Conservation (phyloP, 2,329 filamentous ascomycete species). For the Myriosclerotinia curreyana region DNA sequence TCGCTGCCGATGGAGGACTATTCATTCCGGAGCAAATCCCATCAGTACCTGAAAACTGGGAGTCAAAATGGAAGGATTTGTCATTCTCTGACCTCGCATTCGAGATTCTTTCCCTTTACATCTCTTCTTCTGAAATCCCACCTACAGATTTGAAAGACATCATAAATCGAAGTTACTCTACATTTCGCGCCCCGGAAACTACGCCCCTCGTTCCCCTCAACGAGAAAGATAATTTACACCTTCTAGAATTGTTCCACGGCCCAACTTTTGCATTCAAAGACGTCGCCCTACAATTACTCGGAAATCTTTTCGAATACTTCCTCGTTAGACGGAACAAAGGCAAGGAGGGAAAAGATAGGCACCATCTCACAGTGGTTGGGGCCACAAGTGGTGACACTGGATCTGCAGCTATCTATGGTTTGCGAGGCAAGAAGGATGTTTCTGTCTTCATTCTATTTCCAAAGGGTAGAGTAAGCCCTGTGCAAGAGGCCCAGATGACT, state of each 20-base stretch:
- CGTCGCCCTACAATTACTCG: conserved; percentile 86
- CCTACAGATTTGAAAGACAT: conserved; percentile 75
- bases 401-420: conserved; percentile 91
- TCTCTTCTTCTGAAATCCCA: conserved; percentile 80
- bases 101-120: conserved; percentile 83
- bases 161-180: conserved; percentile 80
- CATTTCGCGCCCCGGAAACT: conserved; percentile 76
- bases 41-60: conserved; percentile 58
- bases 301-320: conserved; percentile 95
- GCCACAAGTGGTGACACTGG: conserved; percentile 88
- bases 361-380: conserved; percentile 82
- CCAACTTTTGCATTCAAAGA: conserved; percentile 97
- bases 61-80: conserved; percentile 70
- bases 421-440: conserved; percentile 94
- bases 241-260: conserved; percentile 94
- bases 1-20: conserved; percentile 81
- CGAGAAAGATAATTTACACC: conserved; percentile 66
- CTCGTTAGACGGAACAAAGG: conserved; percentile 68
- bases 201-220: conserved; percentile 79
- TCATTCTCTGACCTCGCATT: conserved; percentile 80
- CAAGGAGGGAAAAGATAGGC: conserved; percentile 59
- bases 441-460: conserved; percentile 94
- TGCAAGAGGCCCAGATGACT: conserved; percentile 97
- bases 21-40: conserved; percentile 87
- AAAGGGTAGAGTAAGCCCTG: conserved; percentile 82